Base-by-base conservation (phyloP, 2,329 filamentous ascomycete genomes). In the Diaporthe batatas region DNA sequence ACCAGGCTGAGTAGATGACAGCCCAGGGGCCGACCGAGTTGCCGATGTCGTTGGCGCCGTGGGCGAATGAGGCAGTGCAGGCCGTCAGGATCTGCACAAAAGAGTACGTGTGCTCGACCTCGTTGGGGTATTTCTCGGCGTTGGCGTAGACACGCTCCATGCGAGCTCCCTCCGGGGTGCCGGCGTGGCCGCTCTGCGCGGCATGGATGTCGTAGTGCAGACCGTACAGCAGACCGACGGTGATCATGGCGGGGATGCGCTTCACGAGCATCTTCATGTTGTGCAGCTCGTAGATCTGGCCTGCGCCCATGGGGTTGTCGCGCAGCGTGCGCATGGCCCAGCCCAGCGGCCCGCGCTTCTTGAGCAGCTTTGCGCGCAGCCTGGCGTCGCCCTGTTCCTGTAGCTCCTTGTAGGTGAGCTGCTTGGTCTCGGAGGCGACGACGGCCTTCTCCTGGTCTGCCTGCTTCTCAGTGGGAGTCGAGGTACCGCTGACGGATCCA, bases 311-410 rank as follows among this genome's bases (percentile, higher is more conserved):
- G 62, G 90, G 92, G 85, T 95, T 93, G 78, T 93, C 86, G 79
- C 90, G 92, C 25, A 95, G 90, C 67, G 86, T 89, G 77, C 93
- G 92, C 91, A 96, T 93, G 49, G 92, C 94, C 93, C 93, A 95
- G 77, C 91, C 93, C n/a, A 96, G 86, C 67, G 92, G 92, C 34
- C 93, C 92, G 1, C 84, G 83, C 72, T 86, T 87, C 81, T 88
- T 84, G 72, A 89, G 83, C 70, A 96, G 90, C 77, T 89, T 89
- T 29, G 89, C 89, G 79, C 92, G 89, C 77, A 92, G 87, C 58
- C 83, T 86, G 25, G 85, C 86, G 72, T 91, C 84, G 10, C 87
- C 89, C 72, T 90, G 82, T 6, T 83, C 86, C 70, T 91, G 79
- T 70, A 93, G 85, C 75, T 91, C 85, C 81, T 92, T 87, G 86